Evolutionary conservation across 345 rosid genomes (phyloP), one percentile per base, ranked within the genome.

Genomic region (Salix arbutifolia): DNA sequence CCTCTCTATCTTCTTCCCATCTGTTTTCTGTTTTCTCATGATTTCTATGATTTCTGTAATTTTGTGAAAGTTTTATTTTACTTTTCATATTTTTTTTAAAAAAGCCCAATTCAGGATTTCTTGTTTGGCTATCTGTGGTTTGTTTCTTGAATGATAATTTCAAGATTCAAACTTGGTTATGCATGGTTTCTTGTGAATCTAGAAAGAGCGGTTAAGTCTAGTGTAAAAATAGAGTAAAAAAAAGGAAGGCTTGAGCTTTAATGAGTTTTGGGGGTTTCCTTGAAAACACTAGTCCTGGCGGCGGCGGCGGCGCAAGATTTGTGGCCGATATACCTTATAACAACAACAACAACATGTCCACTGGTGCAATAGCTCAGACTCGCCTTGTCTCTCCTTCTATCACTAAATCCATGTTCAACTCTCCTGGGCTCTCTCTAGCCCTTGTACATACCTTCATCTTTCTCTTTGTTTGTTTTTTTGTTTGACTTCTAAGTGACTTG

Each of bases 181-280:
- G 25, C 28, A 10, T 25, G 11, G 64, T 25, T 58, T n/a, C 64
- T 23, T 23, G 14, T n/a, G 13, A 46, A 77, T 67, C 76, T 64
- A 38, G 35, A 4, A 11, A 4, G 28, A 5, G 38, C 21, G n/a
- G 58, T 13, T 12, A 37, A 30, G 40, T 53, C 42, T 16, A 18
- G 28, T 46, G 30, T 8, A 26, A 28, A 70, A 35, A 53, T 60
- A 62, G 53, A 73, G 62, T 61, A 35, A 26, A 25, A n/a, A 65
- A 48, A 77, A 79, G 19, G n/a, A 4, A n/a, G 26, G 64, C 35
- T 18, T 25, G 13, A 6, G 69, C 35, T 68, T 68, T 89, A 69
- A 89, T 91, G 96, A 91, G 90, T 87, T 88, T 91, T 85, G 96
- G 93, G 85, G 93, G 93, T 37, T 91, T 89, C 77, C 85, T 89